Evolutionary conservation across 208 protist genomes (phyloP), one percentile per base, ranked within the genome.

Genomic region (Leishmania martiniquensis): DNA sequence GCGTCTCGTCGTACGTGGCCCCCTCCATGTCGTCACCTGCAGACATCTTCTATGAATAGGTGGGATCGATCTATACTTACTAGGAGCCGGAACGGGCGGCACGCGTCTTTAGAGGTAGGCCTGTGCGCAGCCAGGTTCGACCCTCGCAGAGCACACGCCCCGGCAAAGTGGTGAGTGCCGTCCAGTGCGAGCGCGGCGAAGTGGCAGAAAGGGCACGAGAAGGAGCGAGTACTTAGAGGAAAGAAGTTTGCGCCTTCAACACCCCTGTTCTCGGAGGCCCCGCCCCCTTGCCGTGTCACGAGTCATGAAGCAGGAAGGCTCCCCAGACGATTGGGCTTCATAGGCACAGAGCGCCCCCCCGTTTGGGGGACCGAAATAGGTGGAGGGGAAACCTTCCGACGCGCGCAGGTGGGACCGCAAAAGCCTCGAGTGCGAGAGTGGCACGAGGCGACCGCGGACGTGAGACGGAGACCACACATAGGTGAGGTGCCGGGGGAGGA

Each of bases 1-100:
- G 67, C 2, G 77, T 82, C 34, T 69, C 34, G 42, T 59, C 69
- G 70, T 65, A 52, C 22, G 75, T 47, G 37, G n/a, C 34, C 10
- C 52, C 55, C 0, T 63, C 66, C 22, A 20, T 25, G 12, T 57
- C 15, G 9, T 49, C 29, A 44, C 74, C 67, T 54, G 70, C 52
- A 20, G 70, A 74, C 52, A 74, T 74, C 32, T 13, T 62, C 70
- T 45, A 74, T 69, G 42, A 49, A 51, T n/a, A 63, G 47, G 32
- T 39, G 70, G 22, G 17, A 60, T 49, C 1, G n/a, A 63, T 54
- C 25, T 29, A 57, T 57, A n/a, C 15, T 59, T 17, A 57, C 15
- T 13, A 59, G 29, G 17, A 51, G 39, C 9, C 22, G 37, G 13
- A 51, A 37, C n/a, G 68, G 9, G 68, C 25, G 17, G 20, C 4